Percentiles rank a stretch among this genome's conserved stretches.
These are phyloP conservation scores for Fusarium verrucosum DNA, from an alignment of 2,329 filamentous ascomycete species.

Conservation along the genomic window DNA sequence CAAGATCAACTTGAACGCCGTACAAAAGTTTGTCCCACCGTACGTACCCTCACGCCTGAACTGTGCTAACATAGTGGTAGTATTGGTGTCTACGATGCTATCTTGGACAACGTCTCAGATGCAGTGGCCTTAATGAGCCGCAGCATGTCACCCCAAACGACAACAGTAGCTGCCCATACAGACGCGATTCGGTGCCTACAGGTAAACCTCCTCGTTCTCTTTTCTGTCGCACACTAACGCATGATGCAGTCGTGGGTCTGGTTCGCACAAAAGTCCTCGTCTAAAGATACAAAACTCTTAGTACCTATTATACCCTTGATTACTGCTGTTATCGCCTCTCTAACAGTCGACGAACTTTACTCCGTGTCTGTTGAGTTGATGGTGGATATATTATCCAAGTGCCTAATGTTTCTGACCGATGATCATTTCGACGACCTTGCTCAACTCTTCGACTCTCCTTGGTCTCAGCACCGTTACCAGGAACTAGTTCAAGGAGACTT, in stretches of 20 bases:
- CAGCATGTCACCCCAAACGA: constrained; percentile 48
- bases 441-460: constrained; percentile 67
- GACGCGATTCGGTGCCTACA: constrained; percentile 70
- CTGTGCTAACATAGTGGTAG: constrained; percentile 44
- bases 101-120: constrained; percentile 54
- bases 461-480: constrained; percentile 66
- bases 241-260: constrained; percentile 72
- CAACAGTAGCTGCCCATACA: constrained; percentile 53
- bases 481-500: constrained; percentile 67
- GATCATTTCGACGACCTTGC: constrained; percentile 67
- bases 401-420: constrained; percentile 68
- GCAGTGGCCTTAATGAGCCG: constrained; percentile 53
- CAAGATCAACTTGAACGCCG: constrained; percentile 71
- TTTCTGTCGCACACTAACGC: constrained; percentile 3
- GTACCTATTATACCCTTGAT: constrained; percentile 68
- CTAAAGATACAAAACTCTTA: constrained; percentile 65
- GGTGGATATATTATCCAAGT: constrained; percentile 71
- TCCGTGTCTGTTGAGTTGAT: constrained; percentile 70
- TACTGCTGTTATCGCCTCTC: constrained; percentile 66
- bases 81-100: constrained; percentile 51
- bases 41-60: background rate
- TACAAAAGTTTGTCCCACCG: constrained; percentile 59
- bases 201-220: constrained; percentile 44
- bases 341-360: constrained; percentile 67
- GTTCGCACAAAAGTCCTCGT: constrained; percentile 73